Evolutionary conservation across 2,329 filamentous ascomycete species (phyloP).

Genomic region (Aspergillus viridinutans): DNA sequence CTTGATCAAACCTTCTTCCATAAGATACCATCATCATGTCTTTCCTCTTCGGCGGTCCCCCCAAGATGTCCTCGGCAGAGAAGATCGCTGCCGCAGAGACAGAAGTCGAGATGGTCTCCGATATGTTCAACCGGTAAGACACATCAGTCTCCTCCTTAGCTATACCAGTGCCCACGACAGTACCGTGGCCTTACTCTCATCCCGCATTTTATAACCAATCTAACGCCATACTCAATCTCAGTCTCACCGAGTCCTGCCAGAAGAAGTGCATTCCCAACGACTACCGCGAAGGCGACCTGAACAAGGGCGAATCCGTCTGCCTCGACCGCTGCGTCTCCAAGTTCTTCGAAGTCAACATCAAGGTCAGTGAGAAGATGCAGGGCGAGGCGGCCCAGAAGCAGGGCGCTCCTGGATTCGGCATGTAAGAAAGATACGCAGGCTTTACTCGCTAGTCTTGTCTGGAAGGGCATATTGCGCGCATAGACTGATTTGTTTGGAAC

Average conservation of each 20-base stretch:
- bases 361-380: slow-evolving; percentile 96
- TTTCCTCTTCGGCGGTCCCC: slow-evolving; percentile 66
- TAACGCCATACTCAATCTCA: slow-evolving; percentile 32
- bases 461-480: background rate
- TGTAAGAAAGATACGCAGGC: slow-evolving; percentile 26
- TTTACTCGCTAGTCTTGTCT: background rate
- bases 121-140: slow-evolving; percentile 93
- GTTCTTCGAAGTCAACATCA: slow-evolving; percentile 98
- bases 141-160: background rate
- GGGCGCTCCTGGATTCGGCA: slow-evolving; percentile 51
- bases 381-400: slow-evolving; percentile 69
- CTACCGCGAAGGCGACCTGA: slow-evolving; percentile 94
- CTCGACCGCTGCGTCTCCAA: slow-evolving; percentile 95
- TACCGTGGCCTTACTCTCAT: background rate
- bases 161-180: background rate
- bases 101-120: slow-evolving; percentile 94
- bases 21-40: slow-evolving; percentile 53
- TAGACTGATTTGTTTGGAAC: background rate
- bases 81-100: slow-evolving; percentile 96
- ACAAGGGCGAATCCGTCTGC: slow-evolving; percentile 98
- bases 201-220: background rate
- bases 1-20: background rate
- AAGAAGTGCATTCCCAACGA: slow-evolving; percentile 88
- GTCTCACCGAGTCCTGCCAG: slow-evolving; percentile 82
- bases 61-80: slow-evolving; percentile 89